Evolutionary conservation across 2,329 filamentous ascomycete genomes (phyloP).

Genomic region (Helotiales sp.): DNA sequence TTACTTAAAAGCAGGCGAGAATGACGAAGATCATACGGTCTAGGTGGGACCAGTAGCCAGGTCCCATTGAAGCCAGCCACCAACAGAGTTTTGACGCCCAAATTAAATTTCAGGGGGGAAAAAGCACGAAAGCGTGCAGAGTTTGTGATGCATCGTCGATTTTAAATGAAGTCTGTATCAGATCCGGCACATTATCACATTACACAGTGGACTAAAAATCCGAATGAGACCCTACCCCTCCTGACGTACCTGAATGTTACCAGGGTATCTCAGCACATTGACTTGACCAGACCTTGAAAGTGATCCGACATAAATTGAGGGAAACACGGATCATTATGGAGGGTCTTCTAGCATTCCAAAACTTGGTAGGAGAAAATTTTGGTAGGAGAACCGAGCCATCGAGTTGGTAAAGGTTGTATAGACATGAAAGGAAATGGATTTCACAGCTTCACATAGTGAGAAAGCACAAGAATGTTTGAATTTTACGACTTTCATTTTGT

Average conservation of each 20-base stretch:
- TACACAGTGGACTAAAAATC: background rate
- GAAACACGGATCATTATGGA: background rate
- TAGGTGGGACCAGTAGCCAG: background rate
- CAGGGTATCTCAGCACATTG: background rate
- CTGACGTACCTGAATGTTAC: background rate
- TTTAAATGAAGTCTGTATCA: constrained; percentile 5
- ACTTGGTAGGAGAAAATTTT: no score
- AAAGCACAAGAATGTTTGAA: constrained; percentile 17
- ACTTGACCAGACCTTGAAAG: background rate
- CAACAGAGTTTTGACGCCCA: constrained; percentile 1
- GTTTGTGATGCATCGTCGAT: constrained; percentile 6
- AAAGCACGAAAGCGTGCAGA: background rate
- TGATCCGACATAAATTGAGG: background rate
- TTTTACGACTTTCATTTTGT: constrained; percentile 40
- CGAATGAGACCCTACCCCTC: background rate
- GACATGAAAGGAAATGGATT: no score
- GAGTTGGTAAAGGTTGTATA: no score
- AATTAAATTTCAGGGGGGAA: background rate
- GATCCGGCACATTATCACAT: background rate
- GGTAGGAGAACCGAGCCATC: no score
- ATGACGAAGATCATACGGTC: constrained; percentile 11
- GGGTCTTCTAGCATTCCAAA: no score
- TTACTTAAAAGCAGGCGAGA: constrained; percentile 7
- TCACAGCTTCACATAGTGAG: constrained; percentile 13
- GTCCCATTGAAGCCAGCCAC: background rate